Evolutionary conservation across 495 filamentous ascomycete genomes (phyloP).

Genomic region (Aspergillus diversus): DNA sequence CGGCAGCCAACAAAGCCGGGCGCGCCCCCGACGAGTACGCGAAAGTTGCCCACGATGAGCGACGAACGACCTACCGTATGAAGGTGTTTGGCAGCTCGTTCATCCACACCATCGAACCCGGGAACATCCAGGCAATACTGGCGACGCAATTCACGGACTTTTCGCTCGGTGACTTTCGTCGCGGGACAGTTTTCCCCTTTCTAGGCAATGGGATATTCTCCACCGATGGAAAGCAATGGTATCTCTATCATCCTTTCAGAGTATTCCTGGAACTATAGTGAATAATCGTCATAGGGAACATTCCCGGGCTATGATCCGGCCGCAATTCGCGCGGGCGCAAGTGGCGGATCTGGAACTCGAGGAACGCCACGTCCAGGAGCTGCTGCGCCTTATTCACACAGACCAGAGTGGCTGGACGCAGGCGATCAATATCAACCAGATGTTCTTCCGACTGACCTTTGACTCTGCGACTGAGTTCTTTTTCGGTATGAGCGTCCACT

Average conservation of each 20-base stretch:
- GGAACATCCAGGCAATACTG: slow-evolving; percentile 79
- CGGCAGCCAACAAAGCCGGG: too few species aligned
- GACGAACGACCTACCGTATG: too few species aligned
- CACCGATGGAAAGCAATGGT: slow-evolving; percentile 63
- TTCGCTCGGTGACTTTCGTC: slow-evolving; percentile 36
- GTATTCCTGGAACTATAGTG: neutral
- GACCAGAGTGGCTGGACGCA: slow-evolving; percentile 26
- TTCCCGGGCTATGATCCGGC: slow-evolving; percentile 48
- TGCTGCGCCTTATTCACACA: slow-evolving; percentile 38
- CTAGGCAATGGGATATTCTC: slow-evolving; percentile 63
- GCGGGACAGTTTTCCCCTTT: slow-evolving; percentile 36
- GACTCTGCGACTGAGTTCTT: slow-evolving; percentile 64
- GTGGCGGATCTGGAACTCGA: slow-evolving; percentile 38
- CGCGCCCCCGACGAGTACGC: too few species aligned
- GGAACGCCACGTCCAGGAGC: slow-evolving; percentile 50
- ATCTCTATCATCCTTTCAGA: neutral
- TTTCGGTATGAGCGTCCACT: slow-evolving; percentile 35
- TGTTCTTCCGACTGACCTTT: slow-evolving; percentile 57
- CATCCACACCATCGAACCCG: slow-evolving; percentile 64
- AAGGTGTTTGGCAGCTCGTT: neutral
- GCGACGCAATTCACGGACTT: slow-evolving; percentile 72
- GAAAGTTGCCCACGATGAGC: too few species aligned
- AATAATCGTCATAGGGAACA: slow-evolving; percentile 15
- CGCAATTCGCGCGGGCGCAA: slow-evolving; percentile 39
- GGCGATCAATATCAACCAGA: slow-evolving; percentile 52